Base-by-base conservation (phyloP, 1,284 basidiomycete genomes). In the Vanrija pseudolonga region DNA sequence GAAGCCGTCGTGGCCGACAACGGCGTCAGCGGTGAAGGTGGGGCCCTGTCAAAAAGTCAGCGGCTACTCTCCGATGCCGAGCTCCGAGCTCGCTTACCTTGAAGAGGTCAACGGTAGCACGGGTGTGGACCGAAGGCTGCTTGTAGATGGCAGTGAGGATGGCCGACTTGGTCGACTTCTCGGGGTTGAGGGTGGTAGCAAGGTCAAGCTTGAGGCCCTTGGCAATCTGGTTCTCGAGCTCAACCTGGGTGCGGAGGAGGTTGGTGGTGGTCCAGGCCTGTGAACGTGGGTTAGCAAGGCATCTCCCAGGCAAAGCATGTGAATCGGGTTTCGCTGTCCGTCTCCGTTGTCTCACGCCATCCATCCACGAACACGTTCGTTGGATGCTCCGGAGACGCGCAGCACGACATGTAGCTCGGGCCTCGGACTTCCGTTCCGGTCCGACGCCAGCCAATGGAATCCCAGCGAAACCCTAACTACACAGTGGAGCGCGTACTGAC, bases 141-240 rank as follows among this genome's bases (percentile, higher is more conserved):
- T 97, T 97, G 87, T 95, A 98, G 78, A 85, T 84, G 67, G 88
- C 83, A 71, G 86, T 89, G 63, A 83, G 73, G 66, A 92, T 80
- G 57, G 91, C 90, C 51, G 85, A 84, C 84, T 93, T 95, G 72
- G 82, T 80, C 67, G 84, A 62, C 70, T 77, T 76, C 61, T 76
- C 85, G 54, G 96, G 94, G 68, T 87, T 82, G 65, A 98, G 84
- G 54, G 87, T 84, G 64, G 91, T 88, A 73, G 83, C 83, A 59
- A 97, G 78, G 78, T 98, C 95, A 71, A 98, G 82, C 83, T 98
- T 98, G 79, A 98, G 85, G 65, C 93, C 95, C 80, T 94, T 91
- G 69, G 94, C 92, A 73, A 98, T 86, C 81, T 94, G 88, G 84
- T 97, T 95, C 80, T 98, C 94, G 72, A 98, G 83, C 84, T 98